Percentiles rank a stretch among this genome's conserved stretches.
These are phyloP conservation scores for Noccaea bulbosa DNA, from an alignment of 345 rosid genomes.

Conservation along the genomic window DNA sequence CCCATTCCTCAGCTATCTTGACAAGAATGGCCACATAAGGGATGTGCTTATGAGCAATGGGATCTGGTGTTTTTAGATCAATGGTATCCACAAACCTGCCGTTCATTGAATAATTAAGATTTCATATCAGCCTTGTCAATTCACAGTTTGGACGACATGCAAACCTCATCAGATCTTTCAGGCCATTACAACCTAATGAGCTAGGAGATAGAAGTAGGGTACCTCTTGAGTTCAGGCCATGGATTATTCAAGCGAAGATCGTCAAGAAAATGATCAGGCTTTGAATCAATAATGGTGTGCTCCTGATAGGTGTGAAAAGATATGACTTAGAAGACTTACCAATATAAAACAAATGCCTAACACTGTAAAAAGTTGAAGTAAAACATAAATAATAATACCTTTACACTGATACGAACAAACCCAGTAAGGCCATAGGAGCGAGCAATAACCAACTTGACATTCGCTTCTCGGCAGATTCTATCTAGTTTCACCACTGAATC, in stretches of 20 bases:
- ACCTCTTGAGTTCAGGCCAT: constrained; percentile 91
- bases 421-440: constrained; percentile 98
- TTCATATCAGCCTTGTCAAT: background rate
- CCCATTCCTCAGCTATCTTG: constrained; percentile 86
- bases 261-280: constrained; percentile 96
- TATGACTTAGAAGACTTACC: constrained; percentile 21
- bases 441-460: constrained; percentile 86
- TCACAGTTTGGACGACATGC: constrained; percentile 3
- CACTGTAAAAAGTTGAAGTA: background rate
- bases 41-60: constrained; percentile 85
- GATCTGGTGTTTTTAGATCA: constrained; percentile 70
- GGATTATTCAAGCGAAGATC: constrained; percentile 94
- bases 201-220: constrained; percentile 13
- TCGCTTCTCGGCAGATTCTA: constrained; percentile 78
- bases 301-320: constrained; percentile 55
- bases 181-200: constrained; percentile 1
- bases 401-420: constrained; percentile 77
- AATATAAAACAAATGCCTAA: constrained; percentile 4
- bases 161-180: background rate
- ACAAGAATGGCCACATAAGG: constrained; percentile 87
- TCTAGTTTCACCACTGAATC: constrained; percentile 84
- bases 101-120: constrained; percentile 1
- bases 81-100: constrained; percentile 76
- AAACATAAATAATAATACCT: constrained; percentile 50
- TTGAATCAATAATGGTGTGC: constrained; percentile 79